These are phyloP conservation scores for Inga leiocalycina DNA, from an alignment of 306 rosid genomes.

Conservation along the genomic window DNA sequence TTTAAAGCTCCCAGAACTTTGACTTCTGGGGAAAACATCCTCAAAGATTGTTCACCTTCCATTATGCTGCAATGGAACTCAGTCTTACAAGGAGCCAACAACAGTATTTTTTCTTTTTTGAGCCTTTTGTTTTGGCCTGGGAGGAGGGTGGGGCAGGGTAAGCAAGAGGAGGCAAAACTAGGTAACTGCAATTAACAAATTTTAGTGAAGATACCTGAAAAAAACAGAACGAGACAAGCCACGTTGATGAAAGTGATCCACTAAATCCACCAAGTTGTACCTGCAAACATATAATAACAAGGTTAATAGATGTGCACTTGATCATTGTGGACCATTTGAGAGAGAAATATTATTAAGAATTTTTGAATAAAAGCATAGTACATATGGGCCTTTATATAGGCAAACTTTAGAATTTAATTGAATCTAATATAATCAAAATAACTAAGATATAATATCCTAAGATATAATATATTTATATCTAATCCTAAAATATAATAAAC, in stretches of 20 bases:
- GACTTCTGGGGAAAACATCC: slow-evolving; percentile 71
- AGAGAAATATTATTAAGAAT: too few species aligned
- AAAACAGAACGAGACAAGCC: slow-evolving; percentile 86
- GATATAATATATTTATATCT: too few species aligned
- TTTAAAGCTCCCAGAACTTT: slow-evolving; percentile 59
- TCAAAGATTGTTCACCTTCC: slow-evolving; percentile 88
- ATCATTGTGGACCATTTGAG: neutral
- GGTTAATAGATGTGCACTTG: slow-evolving; percentile 32
- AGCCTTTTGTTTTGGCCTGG: too few species aligned
- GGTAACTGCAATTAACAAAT: neutral
- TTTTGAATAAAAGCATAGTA: too few species aligned
- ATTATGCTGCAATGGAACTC: slow-evolving; percentile 63
- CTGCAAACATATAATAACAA: slow-evolving; percentile 50
- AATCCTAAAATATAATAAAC: too few species aligned
- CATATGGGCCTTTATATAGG: too few species aligned
- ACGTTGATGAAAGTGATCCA: slow-evolving; percentile 82
- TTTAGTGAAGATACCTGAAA: slow-evolving; percentile 59
- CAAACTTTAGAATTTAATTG: too few species aligned
- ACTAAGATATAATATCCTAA: too few species aligned
- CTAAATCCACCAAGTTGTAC: slow-evolving; percentile 71
- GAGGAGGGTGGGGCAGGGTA: too few species aligned
- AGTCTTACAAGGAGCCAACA: neutral
- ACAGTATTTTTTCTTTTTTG: too few species aligned
- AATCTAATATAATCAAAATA: too few species aligned
- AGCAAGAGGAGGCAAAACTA: neutral